Evolutionary conservation across 2,329 filamentous ascomycete genomes (phyloP).

Genomic region (Verticillium albo-atrum): DNA sequence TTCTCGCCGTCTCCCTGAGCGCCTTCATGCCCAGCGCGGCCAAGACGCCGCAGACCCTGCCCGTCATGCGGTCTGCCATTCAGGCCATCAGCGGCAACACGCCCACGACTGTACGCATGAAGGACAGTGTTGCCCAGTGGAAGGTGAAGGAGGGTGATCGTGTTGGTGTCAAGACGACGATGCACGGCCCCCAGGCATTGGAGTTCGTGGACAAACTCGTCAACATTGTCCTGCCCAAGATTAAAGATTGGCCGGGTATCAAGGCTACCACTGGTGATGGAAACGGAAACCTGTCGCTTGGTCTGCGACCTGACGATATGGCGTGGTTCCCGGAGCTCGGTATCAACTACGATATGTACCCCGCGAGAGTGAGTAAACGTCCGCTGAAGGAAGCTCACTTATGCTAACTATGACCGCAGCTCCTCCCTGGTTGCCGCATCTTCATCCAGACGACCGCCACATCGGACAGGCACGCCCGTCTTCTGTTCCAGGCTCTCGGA

Average conservation of each 20-base stretch:
- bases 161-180: constrained; percentile 70
- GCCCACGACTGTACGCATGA: constrained; percentile 65
- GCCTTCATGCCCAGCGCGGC: constrained; percentile 66
- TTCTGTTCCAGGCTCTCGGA: constrained; percentile 51
- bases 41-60: constrained; percentile 68
- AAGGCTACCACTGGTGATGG: constrained; percentile 68
- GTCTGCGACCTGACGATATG: constrained; percentile 70
- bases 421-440: constrained; percentile 84
- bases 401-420: constrained; percentile 33
- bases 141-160: constrained; percentile 66
- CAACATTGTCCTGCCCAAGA: constrained; percentile 85
- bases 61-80: constrained; percentile 77
- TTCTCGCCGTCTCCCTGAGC: constrained; percentile 78
- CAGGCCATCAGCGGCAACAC: constrained; percentile 81
- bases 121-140: constrained; percentile 70
- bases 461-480: constrained; percentile 77
- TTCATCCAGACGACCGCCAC: constrained; percentile 80
- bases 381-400: constrained; percentile 30
- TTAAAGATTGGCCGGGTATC: constrained; percentile 89
- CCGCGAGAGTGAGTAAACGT: constrained; percentile 30
- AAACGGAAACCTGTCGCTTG: constrained; percentile 82
- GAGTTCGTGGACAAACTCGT: constrained; percentile 89
- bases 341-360: constrained; percentile 80
- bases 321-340: constrained; percentile 90
- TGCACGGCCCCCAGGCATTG: constrained; percentile 76